Evolutionary conservation across 2,329 filamentous ascomycete species (phyloP).

Genomic region (Fusarium sterilihyphosum): DNA sequence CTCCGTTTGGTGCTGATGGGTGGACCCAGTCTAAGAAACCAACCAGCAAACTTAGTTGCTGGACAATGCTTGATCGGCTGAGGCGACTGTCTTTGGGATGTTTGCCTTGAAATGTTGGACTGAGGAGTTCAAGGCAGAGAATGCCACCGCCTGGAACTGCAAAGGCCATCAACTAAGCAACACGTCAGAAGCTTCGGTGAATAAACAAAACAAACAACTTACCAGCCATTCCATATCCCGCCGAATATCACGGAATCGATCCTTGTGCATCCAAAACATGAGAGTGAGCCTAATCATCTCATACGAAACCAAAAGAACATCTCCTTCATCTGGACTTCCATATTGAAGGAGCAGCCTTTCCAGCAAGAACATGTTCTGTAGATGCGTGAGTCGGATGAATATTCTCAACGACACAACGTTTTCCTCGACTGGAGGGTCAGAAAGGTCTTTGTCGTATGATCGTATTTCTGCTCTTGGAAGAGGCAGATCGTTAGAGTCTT

Average conservation of each 20-base stretch:
- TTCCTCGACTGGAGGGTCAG: not conserved
- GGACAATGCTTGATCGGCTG: conserved; percentile 2
- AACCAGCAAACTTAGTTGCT: not conserved
- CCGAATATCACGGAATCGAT: not conserved
- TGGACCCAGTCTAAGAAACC: conserved; percentile 18
- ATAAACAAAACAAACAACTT: not conserved
- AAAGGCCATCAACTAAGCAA: not conserved
- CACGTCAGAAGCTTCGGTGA: accelerated
- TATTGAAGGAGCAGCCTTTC: conserved; percentile 1
- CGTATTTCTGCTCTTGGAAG: not conserved
- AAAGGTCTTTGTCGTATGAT: not conserved
- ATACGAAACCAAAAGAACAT: conserved; percentile 4
- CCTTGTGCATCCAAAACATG: conserved; percentile 13
- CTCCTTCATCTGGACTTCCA: not conserved
- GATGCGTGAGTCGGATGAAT: not conserved
- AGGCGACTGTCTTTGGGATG: not conserved
- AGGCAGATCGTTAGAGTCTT: not conserved
- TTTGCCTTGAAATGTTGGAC: not conserved
- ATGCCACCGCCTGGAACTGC: conserved; percentile 6
- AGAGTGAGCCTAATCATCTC: conserved; percentile 7
- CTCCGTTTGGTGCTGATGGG: conserved; percentile 1
- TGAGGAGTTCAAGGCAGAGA: not conserved
- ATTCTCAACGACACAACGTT: not conserved
- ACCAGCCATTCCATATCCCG: conserved; percentile 10
- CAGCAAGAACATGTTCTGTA: conserved; percentile 11